Conservation (phyloP, 345 rosid species). For the Bruguiera sexangula region DNA sequence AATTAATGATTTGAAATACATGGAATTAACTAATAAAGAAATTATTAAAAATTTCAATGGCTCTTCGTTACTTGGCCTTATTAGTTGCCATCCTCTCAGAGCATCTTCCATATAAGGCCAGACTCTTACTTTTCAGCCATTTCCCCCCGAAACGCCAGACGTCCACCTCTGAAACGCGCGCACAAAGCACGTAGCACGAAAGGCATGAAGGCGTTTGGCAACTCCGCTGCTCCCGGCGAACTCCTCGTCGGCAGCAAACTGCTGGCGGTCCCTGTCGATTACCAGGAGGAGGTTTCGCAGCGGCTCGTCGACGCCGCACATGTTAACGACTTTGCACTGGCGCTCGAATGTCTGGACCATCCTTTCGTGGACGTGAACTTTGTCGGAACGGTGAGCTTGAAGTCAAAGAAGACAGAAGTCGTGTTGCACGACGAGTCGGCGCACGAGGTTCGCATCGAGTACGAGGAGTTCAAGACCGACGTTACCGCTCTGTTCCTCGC, state of each 20-base stretch:
- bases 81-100: no score
- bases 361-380: slow-evolving; percentile 85
- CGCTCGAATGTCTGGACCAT: slow-evolving; percentile 54
- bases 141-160: no score
- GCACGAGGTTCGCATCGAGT: slow-evolving; percentile 58
- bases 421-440: slow-evolving; percentile 62
- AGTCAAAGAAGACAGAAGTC: slow-evolving; percentile 61
- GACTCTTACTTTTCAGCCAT: no score
- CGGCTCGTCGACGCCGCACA: slow-evolving; percentile 23
- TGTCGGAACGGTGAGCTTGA: slow-evolving; percentile 74
- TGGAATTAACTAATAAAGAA: no score
- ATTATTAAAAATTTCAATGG: no score
- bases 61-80: no score
- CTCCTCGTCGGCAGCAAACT: slow-evolving; percentile 5
- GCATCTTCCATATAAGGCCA: no score
- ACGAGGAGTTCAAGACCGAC: slow-evolving; percentile 86
- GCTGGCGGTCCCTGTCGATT: slow-evolving; percentile 18
- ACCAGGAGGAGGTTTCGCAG: slow-evolving; percentile 19
- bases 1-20: no score
- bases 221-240: slow-evolving; percentile 2
- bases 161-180: background rate
- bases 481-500: slow-evolving; percentile 88
- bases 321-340: slow-evolving; percentile 16
- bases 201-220: slow-evolving; percentile 15
- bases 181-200: background rate